A percentile compares a stretch with the other conserved stretches of the same genome.
phyloP scores from a whole-genome alignment of 202 grass and related monocot species.

The Carex sylvatica region DNA sequence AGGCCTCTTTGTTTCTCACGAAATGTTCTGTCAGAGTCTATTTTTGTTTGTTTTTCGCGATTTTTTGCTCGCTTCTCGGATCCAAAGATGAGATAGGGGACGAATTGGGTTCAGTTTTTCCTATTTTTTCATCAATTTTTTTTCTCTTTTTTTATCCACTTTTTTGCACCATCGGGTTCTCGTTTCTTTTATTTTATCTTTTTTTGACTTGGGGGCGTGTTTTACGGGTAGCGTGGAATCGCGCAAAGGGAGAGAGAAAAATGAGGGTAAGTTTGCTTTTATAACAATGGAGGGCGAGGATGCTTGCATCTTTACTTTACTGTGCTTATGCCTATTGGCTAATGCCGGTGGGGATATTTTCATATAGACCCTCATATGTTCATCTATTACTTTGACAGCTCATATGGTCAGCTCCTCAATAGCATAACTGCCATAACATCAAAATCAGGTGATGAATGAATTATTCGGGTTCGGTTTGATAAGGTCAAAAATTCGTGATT shows the following conservation, averaged over 20 bases:
- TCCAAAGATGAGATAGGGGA: conserved; percentile 39
- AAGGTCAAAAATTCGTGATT: too few relatives aligned
- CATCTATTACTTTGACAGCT: too few relatives aligned
- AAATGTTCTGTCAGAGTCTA: conserved; percentile 31
- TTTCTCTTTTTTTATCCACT: conserved; percentile 15
- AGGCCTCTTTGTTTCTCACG: conserved; percentile 21
- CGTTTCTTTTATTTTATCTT: neutral
- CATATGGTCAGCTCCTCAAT: too few relatives aligned
- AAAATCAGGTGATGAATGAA: too few relatives aligned
- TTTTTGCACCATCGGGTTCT: conserved; percentile 1
- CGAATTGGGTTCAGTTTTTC: conserved; percentile 35
- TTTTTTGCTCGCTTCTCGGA: conserved; percentile 61
- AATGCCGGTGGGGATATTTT: neutral
- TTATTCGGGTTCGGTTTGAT: too few relatives aligned
- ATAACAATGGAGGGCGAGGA: neutral
- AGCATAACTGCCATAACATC: too few relatives aligned
- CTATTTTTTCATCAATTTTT: neutral
- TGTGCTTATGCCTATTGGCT: neutral
- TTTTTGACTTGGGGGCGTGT: conserved; percentile 14
- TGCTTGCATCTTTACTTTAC: conserved; percentile 1
- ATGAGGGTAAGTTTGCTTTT: neutral
- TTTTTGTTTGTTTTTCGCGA: conserved; percentile 22
- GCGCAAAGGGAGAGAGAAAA: conserved; percentile 4
- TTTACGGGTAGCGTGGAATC: conserved; percentile 11
- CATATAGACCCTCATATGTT: too few relatives aligned